These are phyloP conservation scores for Aspergillus sclerotialis DNA, from an alignment of 2,329 filamentous ascomycete genomes.

Conservation along the genomic window DNA sequence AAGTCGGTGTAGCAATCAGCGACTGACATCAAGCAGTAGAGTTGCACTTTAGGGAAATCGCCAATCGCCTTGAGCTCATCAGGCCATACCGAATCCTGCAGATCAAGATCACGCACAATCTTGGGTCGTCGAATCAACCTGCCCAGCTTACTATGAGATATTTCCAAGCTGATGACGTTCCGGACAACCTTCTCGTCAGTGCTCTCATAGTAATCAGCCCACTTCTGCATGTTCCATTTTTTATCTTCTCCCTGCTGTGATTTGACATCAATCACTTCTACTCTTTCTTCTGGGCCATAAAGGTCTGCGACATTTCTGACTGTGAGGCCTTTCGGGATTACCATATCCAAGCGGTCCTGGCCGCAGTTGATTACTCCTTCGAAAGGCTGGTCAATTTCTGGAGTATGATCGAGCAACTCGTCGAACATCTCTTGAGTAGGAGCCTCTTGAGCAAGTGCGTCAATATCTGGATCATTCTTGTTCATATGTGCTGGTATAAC, in stretches of 20 bases:
- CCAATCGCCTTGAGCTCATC: constrained; percentile 45
- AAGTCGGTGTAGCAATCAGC: constrained; percentile 67
- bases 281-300: constrained; percentile 54
- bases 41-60: constrained; percentile 58
- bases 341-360: constrained; percentile 61
- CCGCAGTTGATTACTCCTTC: constrained; percentile 51
- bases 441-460: constrained; percentile 25
- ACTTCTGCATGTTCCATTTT: constrained; percentile 58
- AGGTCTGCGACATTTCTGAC: constrained; percentile 58
- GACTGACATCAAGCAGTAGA: constrained; percentile 65
- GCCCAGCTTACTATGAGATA: constrained; percentile 58
- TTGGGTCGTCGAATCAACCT: constrained; percentile 56
- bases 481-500: constrained; percentile 59
- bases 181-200: constrained; percentile 54
- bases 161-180: constrained; percentile 64
- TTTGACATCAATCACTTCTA: constrained; percentile 65
- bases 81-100: constrained; percentile 48
- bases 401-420: constrained; percentile 26
- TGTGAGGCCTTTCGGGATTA: constrained; percentile 58
- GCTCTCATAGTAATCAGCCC: constrained; percentile 62
- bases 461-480: constrained; percentile 39
- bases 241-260: constrained; percentile 60
- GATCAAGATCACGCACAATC: constrained; percentile 56
- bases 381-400: constrained; percentile 18
- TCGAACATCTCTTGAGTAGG: constrained; percentile 35